A percentile compares a stretch with the other conserved stretches of the same genome.
These are phyloP conservation scores for Fusarium solani-melongenae DNA, from an alignment of 2,329 filamentous ascomycete genomes.

Conservation along the genomic window DNA sequence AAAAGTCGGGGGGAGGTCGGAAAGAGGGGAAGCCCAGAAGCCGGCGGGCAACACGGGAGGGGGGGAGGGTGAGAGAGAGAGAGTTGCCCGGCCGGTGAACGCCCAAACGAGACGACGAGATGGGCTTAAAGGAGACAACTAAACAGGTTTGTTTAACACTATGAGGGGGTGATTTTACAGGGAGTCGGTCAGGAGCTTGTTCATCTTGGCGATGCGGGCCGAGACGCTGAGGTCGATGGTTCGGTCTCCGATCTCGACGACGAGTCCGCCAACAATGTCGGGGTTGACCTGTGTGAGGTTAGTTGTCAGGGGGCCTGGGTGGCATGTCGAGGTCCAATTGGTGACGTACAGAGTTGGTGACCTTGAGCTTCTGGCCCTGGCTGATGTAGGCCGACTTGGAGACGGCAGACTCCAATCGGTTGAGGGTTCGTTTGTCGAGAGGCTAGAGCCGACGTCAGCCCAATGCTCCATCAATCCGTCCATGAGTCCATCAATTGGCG, in stretches of 20 bases:
- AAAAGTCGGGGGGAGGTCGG: slow-evolving; percentile 15
- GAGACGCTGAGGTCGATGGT: slow-evolving; percentile 98
- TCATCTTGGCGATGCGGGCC: slow-evolving; percentile 95
- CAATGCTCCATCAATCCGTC: slow-evolving; percentile 3
- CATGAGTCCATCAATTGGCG: slow-evolving; percentile 8
- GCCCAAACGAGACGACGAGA: slow-evolving; percentile 28
- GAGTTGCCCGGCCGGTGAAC: neutral
- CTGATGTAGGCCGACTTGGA: slow-evolving; percentile 89
- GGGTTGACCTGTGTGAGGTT: slow-evolving; percentile 78
- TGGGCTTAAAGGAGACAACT: slow-evolving; percentile 20
- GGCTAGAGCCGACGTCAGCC: slow-evolving; percentile 61
- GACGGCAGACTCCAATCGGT: slow-evolving; percentile 87
- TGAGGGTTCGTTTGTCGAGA: slow-evolving; percentile 88
- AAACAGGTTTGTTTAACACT: slow-evolving; percentile 40
- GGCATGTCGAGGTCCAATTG: neutral
- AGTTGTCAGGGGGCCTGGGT: slow-evolving; percentile 15
- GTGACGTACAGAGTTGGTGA: slow-evolving; percentile 81
- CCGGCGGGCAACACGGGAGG: slow-evolving; percentile 4
- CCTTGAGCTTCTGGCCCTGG: slow-evolving; percentile 97
- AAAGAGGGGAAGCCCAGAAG: slow-evolving; percentile 28
- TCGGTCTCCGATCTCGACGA: slow-evolving; percentile 97
- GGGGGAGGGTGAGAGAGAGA: neutral
- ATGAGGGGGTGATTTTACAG: slow-evolving; percentile 74
- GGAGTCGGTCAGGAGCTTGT: slow-evolving; percentile 97
- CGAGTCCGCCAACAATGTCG: slow-evolving; percentile 90